Evolutionary conservation across 768 basidiomycete species (phyloP).

Genomic region (Lentinula detonsa): DNA sequence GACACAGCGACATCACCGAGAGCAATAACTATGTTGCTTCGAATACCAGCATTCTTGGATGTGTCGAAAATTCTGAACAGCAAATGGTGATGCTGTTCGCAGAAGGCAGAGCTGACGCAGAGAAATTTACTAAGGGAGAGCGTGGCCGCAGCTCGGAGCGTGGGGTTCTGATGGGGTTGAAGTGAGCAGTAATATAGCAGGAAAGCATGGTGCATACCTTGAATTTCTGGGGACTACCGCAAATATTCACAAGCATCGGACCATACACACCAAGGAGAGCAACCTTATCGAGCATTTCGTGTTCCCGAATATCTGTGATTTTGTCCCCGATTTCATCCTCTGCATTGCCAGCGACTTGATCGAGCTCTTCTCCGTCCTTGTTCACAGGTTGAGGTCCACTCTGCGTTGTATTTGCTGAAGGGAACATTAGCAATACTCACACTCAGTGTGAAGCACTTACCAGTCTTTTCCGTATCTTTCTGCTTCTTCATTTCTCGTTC

Average conservation of each 20-base stretch:
- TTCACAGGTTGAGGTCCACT: slow-evolving; percentile 32
- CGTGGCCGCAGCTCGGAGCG: slow-evolving; percentile 80
- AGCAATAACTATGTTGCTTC: slow-evolving; percentile 96
- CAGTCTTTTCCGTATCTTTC: slow-evolving; percentile 82
- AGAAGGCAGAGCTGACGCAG: slow-evolving; percentile 91
- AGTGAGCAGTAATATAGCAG: not conserved
- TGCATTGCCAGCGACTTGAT: slow-evolving; percentile 94
- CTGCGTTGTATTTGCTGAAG: slow-evolving; percentile 55
- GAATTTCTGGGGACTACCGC: slow-evolving; percentile 85
- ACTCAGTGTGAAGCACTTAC: slow-evolving; percentile 33
- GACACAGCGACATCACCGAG: slow-evolving; percentile 96
- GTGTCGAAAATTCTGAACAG: slow-evolving; percentile 94
- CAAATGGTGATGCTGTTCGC: slow-evolving; percentile 81
- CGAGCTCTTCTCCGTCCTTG: slow-evolving; percentile 81
- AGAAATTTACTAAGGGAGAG: slow-evolving; percentile 94
- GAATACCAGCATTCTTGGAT: slow-evolving; percentile 82
- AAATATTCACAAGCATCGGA: slow-evolving; percentile 86
- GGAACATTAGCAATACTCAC: not conserved
- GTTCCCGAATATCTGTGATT: slow-evolving; percentile 78
- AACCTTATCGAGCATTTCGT: slow-evolving; percentile 80
- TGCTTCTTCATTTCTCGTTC: slow-evolving; percentile 96
- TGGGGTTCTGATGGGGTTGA: slow-evolving; percentile 56
- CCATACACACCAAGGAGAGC: slow-evolving; percentile 84
- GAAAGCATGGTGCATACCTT: slow-evolving; percentile 46
- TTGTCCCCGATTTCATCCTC: slow-evolving; percentile 98